Evolutionary conservation across 2,329 filamentous ascomycete species (phyloP).

Genomic region (Pseudogymnoascus sp.): DNA sequence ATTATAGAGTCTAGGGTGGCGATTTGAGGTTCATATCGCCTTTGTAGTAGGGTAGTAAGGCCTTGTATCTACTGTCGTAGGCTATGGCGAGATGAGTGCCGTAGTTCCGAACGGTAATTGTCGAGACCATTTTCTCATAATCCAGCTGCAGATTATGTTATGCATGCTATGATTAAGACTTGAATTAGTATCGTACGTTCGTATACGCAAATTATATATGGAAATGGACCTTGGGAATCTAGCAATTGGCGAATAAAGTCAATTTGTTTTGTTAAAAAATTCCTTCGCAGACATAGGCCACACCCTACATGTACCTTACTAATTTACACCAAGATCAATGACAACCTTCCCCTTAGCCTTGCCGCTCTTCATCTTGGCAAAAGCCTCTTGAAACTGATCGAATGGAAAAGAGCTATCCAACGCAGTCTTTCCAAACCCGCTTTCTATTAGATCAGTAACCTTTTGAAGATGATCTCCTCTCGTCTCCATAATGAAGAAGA

Average conservation of each 20-base stretch:
- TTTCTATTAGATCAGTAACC: constrained; percentile 34
- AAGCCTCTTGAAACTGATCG: constrained; percentile 32
- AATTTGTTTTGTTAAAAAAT: not conserved
- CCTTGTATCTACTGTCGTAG: not conserved
- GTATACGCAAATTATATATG: not conserved
- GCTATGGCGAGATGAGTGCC: not conserved
- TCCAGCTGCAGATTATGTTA: not conserved
- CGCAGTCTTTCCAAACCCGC: constrained; percentile 28
- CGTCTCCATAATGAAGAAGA: constrained; percentile 37
- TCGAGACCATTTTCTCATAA: not conserved
- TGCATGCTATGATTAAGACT: not conserved
- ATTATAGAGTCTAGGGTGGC: not conserved
- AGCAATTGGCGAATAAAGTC: not conserved
- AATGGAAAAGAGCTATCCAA: constrained; percentile 36
- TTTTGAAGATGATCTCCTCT: constrained; percentile 30
- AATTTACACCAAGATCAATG: constrained; percentile 22
- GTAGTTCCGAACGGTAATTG: not conserved
- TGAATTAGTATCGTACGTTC: not conserved
- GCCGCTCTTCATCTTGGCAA: constrained; percentile 31
- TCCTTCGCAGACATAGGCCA: not conserved
- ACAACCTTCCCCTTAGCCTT: constrained; percentile 37
- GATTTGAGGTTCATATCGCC: not conserved
- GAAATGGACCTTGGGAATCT: not conserved
- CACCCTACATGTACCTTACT: not conserved
- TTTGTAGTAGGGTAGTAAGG: not conserved